phyloP scores from a whole-genome alignment of 768 basidiomycete species.

The Exsudoporus frostii region DNA sequence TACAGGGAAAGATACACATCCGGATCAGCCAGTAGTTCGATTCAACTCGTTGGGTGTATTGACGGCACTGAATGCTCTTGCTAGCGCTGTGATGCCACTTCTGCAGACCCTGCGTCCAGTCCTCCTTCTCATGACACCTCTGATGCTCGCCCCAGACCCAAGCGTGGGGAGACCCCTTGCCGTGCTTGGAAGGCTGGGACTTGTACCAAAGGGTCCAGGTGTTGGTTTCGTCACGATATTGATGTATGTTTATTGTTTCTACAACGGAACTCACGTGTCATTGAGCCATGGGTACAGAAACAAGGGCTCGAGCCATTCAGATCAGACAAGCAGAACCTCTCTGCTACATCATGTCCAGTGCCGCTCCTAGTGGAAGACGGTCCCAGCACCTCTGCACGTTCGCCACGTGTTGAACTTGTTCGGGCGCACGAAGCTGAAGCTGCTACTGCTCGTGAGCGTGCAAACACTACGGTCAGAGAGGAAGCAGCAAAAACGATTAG shows the following conservation, averaged over 20 bases:
- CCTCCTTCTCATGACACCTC: constrained; percentile 3
- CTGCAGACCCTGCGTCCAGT: not conserved
- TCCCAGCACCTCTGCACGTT: not conserved
- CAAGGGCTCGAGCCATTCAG: not conserved
- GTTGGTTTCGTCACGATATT: constrained; percentile 33
- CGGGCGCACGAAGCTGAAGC: constrained; percentile 13
- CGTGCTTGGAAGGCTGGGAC: constrained; percentile 37
- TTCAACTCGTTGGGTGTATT: not conserved
- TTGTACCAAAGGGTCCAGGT: constrained; percentile 36
- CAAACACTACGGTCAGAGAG: constrained; percentile 17
- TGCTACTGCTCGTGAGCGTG: constrained; percentile 13
- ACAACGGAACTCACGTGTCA: not conserved
- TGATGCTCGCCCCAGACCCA: constrained; percentile 20
- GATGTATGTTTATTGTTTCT: constrained; percentile 24
- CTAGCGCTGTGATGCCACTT: not conserved
- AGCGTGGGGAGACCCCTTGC: constrained; percentile 21
- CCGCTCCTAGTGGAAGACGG: not conserved
- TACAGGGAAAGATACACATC: not conserved
- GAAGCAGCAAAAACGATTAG: constrained; percentile 44
- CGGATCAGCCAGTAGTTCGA: not conserved
- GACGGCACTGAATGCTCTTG: not conserved
- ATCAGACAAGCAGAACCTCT: not conserved
- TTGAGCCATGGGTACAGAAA: constrained; percentile 7
- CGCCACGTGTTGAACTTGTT: not conserved
- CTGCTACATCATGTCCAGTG: not conserved